A percentile compares a stretch with the other conserved stretches of the same genome.
phyloP scores from a whole-genome alignment of 2,329 filamentous ascomycete genomes.

The Colletotrichum karsti region DNA sequence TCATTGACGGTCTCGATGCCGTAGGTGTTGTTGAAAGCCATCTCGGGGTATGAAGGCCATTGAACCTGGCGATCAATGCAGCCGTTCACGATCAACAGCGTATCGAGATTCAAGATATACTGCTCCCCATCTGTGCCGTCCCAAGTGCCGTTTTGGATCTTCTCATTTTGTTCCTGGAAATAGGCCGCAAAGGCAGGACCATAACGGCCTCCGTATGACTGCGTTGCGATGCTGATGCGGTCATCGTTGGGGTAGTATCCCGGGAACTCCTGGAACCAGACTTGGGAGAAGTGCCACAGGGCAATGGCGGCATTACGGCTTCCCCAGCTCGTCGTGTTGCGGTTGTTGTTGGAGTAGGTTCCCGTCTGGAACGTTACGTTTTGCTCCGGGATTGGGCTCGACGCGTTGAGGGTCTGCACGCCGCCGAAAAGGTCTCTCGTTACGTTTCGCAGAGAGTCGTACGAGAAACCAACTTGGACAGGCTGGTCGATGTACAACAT shows the following conservation, averaged over 20 bases:
- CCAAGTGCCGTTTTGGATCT: constrained; percentile 51
- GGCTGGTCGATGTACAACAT: constrained; percentile 35
- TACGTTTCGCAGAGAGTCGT: constrained; percentile 31
- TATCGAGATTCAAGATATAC: constrained; percentile 53
- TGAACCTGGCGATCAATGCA: constrained; percentile 56
- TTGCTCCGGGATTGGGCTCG: constrained; percentile 35
- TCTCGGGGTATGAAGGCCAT: constrained; percentile 41
- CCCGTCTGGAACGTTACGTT: constrained; percentile 48
- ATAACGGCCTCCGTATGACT: constrained; percentile 67
- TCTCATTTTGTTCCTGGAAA: constrained; percentile 64
- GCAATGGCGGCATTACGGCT: constrained; percentile 45
- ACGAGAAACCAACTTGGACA: constrained; percentile 32
- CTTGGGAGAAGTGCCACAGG: constrained; percentile 37
- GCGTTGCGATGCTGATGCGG: constrained; percentile 59
- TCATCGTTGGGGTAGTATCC: constrained; percentile 64
- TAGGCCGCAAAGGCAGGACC: constrained; percentile 64
- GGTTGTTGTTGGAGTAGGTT: constrained; percentile 39
- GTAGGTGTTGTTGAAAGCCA: constrained; percentile 43
- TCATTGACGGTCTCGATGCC: constrained; percentile 40
- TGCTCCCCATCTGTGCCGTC: constrained; percentile 43
- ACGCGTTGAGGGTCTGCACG: constrained; percentile 19
- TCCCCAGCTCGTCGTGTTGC: constrained; percentile 45
- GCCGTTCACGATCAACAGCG: constrained; percentile 65
- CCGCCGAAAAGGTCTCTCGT: constrained; percentile 26
- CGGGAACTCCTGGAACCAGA: constrained; percentile 71